phyloP scores from a whole-genome alignment of 1,139 yeast species.

The Magnusiomyces clavatus region DNA sequence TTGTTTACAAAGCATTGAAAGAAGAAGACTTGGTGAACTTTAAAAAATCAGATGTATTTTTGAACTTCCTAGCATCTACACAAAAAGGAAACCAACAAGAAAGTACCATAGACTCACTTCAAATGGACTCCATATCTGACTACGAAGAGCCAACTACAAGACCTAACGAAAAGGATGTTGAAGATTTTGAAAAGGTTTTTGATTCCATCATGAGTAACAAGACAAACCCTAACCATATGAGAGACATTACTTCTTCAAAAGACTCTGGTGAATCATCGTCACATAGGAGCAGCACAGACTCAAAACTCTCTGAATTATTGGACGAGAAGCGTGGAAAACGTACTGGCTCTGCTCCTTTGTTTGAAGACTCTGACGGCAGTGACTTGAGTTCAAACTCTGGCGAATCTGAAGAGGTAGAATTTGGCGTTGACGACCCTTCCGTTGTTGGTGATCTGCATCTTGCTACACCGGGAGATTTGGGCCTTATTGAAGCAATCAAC shows the following conservation, averaged over 20 bases:
- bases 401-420: constrained; percentile 7
- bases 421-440: constrained; percentile 4
- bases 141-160: constrained; percentile 10
- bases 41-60: constrained; percentile 43
- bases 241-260: neutral
- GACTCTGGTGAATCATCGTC: too few relatives aligned
- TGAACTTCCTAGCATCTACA: constrained; percentile 40
- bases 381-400: constrained; percentile 2
- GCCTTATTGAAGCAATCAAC: constrained; percentile 59
- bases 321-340: neutral
- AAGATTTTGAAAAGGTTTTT: constrained; percentile 10
- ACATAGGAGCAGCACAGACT: neutral
- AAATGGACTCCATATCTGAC: constrained; percentile 22
- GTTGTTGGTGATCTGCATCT: constrained; percentile 24
- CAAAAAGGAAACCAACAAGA: constrained; percentile 10
- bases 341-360: neutral
- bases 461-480: constrained; percentile 65
- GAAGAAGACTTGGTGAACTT: constrained; percentile 49
- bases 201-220: constrained; percentile 4
- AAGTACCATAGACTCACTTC: constrained; percentile 24
- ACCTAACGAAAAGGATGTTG: constrained; percentile 12
- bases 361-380: constrained; percentile 5
- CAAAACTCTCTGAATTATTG: neutral
- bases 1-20: constrained; percentile 43
- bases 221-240: neutral